Evolutionary conservation across 805 yeast species (phyloP).

Genomic region (Pichia ethanolica): DNA sequence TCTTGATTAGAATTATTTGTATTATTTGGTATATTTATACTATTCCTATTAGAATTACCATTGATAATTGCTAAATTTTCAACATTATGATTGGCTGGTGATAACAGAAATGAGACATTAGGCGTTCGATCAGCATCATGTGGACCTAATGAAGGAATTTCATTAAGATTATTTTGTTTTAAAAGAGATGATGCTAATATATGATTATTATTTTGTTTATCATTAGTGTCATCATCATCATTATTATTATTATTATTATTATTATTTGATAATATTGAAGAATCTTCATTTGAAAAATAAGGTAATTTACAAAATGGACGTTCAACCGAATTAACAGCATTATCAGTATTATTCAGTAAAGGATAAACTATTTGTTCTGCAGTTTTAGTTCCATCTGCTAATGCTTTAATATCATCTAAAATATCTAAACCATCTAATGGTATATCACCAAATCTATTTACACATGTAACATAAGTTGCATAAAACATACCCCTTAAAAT

Average conservation of each 20-base stretch:
- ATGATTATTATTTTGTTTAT: background rate
- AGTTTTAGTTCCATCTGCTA: background rate
- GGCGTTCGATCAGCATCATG: slow-evolving; percentile 2
- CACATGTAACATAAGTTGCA: slow-evolving; percentile 13
- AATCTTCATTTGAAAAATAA: background rate
- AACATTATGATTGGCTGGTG: background rate
- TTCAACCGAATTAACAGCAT: background rate
- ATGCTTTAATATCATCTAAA: slow-evolving; percentile 1
- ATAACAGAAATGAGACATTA: slow-evolving; percentile 5
- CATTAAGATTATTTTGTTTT: background rate
- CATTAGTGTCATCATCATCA: too few relatives aligned
- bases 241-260: background rate
- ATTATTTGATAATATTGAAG: background rate
- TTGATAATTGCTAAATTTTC: too few relatives aligned
- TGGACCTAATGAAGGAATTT: background rate
- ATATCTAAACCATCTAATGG: background rate
- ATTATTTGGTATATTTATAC: background rate
- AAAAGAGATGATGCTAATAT: too few relatives aligned
- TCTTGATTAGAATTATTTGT: background rate
- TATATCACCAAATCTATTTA: slow-evolving; percentile 3
- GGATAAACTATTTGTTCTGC: background rate
- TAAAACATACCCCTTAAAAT: slow-evolving; percentile 18
- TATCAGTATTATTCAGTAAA: background rate
- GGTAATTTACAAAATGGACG: slow-evolving; percentile 4
- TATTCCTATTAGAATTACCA: too few relatives aligned